Evolutionary conservation across 2,329 filamentous ascomycete genomes (phyloP).

Genomic region (Ophiostoma perfectum): DNA sequence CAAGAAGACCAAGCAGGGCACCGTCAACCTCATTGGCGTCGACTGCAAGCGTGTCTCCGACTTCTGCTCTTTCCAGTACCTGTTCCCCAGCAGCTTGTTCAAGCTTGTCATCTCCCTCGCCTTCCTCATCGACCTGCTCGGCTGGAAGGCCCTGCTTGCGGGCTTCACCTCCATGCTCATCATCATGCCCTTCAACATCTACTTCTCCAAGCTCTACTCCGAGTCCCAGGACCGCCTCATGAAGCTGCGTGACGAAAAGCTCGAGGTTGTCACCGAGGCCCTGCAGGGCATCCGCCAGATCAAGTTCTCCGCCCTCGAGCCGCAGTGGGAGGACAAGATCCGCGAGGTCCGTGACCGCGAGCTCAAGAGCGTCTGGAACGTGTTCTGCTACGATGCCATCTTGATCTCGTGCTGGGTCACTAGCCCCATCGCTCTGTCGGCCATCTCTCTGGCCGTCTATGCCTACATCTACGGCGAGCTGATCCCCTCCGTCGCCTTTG

Average conservation of each 20-base stretch:
- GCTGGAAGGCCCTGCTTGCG: conserved; percentile 62
- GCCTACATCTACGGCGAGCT: conserved; percentile 58
- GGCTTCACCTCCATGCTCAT: conserved; percentile 60
- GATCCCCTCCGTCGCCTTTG: conserved; percentile 70
- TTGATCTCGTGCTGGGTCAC: conserved; percentile 65
- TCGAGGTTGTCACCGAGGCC: conserved; percentile 70
- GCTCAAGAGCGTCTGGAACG: conserved; percentile 59
- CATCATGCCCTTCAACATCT: conserved; percentile 63
- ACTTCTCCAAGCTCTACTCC: conserved; percentile 59
- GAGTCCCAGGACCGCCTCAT: conserved; percentile 63
- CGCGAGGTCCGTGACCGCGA: conserved; percentile 59
- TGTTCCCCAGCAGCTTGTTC: conserved; percentile 57
- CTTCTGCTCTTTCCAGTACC: conserved; percentile 61
- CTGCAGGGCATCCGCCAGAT: conserved; percentile 76
- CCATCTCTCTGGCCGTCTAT: conserved; percentile 64
- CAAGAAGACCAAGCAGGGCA: conserved; percentile 58
- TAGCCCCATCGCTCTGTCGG: conserved; percentile 67
- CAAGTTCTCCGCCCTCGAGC: conserved; percentile 74
- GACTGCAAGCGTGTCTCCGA: conserved; percentile 65
- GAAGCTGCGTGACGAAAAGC: conserved; percentile 69
- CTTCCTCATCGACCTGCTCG: conserved; percentile 65
- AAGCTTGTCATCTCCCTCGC: conserved; percentile 60
- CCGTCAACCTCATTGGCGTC: conserved; percentile 73
- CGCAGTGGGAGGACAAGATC: conserved; percentile 69
- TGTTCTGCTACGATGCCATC: conserved; percentile 58